These are phyloP conservation scores for Torulaspora globosa DNA, from an alignment of 1,139 yeast genomes.

Conservation along the genomic window DNA sequence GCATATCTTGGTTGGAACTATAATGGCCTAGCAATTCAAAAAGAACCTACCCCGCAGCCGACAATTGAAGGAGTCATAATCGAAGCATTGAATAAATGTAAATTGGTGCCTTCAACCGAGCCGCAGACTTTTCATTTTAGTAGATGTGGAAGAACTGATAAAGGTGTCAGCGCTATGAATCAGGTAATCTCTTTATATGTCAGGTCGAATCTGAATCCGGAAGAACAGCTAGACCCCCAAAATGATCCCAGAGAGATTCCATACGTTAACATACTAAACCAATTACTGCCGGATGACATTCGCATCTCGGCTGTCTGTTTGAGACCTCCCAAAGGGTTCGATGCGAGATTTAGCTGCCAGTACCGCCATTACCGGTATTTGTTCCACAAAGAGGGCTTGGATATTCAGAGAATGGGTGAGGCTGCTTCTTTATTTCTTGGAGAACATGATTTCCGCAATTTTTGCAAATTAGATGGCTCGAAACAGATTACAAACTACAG, in stretches of 20 bases:
- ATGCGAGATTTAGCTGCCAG: constrained; percentile 87
- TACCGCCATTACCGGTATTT: constrained; percentile 82
- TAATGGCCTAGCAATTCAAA: constrained; percentile 83
- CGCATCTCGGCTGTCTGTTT: constrained; percentile 77
- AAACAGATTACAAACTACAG: constrained; percentile 79
- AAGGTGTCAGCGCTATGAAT: constrained; percentile 94
- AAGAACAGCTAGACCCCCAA: constrained; percentile 53
- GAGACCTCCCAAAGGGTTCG: constrained; percentile 76
- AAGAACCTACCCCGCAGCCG: constrained; percentile 69
- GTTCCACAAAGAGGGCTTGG: constrained; percentile 53
- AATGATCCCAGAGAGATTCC: constrained; percentile 69
- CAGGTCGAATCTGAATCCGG: constrained; percentile 57
- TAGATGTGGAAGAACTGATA: constrained; percentile 94
- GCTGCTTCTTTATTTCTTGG: constrained; percentile 71
- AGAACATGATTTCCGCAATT: constrained; percentile 86
- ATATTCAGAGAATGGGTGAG: constrained; percentile 59
- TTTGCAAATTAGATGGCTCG: constrained; percentile 90
- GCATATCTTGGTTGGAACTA: constrained; percentile 93
- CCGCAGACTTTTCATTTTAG: constrained; percentile 69
- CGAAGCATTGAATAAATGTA: constrained; percentile 64
- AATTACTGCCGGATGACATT: constrained; percentile 74
- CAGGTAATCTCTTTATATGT: constrained; percentile 83
- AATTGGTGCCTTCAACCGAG: constrained; percentile 55
- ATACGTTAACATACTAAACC: constrained; percentile 70
- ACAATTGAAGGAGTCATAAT: constrained; percentile 81